Conservation (phyloP, 768 basidiomycete species). For the Leccinellum luteum region DNA sequence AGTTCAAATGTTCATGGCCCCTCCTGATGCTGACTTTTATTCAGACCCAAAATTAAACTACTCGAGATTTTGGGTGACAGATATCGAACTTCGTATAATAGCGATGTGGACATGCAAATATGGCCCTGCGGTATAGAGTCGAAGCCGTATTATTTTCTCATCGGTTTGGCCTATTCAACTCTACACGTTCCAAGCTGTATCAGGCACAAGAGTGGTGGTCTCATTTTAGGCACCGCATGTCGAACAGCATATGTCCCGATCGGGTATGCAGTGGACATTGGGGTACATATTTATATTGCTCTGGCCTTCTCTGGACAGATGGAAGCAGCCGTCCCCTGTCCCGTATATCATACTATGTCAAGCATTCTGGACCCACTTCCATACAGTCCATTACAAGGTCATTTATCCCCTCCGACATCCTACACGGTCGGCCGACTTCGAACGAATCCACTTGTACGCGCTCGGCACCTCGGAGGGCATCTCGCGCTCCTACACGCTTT, state of each 20-base stretch:
- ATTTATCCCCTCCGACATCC: neutral
- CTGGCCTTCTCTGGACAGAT: neutral
- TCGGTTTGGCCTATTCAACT: too few relatives aligned
- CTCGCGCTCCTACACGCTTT: slow-evolving; percentile 28
- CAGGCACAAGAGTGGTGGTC: too few relatives aligned
- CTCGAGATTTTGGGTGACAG: too few relatives aligned
- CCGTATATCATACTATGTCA: neutral
- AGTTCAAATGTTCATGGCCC: too few relatives aligned
- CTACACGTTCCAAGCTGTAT: too few relatives aligned
- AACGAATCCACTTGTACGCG: slow-evolving; percentile 12
- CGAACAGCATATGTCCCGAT: neutral
- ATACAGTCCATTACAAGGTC: neutral
- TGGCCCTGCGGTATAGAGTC: too few relatives aligned
- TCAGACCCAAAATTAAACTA: too few relatives aligned
- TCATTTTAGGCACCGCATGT: too few relatives aligned
- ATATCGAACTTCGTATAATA: too few relatives aligned
- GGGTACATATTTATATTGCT: neutral
- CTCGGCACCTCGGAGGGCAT: slow-evolving; percentile 27
- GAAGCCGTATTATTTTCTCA: too few relatives aligned
- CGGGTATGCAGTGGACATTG: neutral
- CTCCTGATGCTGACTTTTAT: too few relatives aligned
- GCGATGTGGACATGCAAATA: too few relatives aligned
- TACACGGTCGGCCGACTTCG: neutral
- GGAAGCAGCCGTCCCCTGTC: neutral
- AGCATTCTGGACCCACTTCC: neutral